phyloP scores from a whole-genome alignment of 2,329 filamentous ascomycete genomes.

The Trichophyton mentagrophytes region DNA sequence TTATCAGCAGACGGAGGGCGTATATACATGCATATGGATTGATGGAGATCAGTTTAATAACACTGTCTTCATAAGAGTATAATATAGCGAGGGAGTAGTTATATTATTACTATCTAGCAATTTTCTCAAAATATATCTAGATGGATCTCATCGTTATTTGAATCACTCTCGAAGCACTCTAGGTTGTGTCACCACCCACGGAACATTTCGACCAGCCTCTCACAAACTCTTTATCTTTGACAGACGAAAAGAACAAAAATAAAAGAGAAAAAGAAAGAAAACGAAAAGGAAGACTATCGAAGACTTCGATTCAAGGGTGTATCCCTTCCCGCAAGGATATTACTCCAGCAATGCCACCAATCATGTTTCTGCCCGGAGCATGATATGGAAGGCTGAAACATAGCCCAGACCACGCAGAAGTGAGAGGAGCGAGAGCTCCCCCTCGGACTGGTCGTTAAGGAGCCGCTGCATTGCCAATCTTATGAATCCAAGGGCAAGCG shows the following conservation, averaged over 20 bases:
- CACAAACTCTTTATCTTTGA: no score
- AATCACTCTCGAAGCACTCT: background rate
- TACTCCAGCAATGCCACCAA: background rate
- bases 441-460: background rate
- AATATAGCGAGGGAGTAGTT: background rate
- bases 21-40: background rate
- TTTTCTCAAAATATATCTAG: background rate
- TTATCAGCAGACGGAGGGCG: background rate
- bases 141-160: background rate
- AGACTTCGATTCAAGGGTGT: background rate
- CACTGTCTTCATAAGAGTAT: background rate
- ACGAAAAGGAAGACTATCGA: background rate
- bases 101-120: background rate
- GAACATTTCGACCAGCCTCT: background rate
- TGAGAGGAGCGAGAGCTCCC: background rate
- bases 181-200: background rate
- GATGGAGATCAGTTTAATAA: background rate
- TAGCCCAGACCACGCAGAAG: background rate
- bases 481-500: background rate
- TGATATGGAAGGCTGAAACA: slow-evolving; percentile 1
- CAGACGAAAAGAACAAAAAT: background rate
- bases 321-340: slow-evolving; percentile 1
- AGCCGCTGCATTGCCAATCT: background rate
- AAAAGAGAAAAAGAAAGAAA: background rate
- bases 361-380: background rate